Percentiles rank a stretch among this genome's conserved stretches.
Evolutionary conservation across 257 asterid species (phyloP).

Genomic region (Solanum virginianum): DNA sequence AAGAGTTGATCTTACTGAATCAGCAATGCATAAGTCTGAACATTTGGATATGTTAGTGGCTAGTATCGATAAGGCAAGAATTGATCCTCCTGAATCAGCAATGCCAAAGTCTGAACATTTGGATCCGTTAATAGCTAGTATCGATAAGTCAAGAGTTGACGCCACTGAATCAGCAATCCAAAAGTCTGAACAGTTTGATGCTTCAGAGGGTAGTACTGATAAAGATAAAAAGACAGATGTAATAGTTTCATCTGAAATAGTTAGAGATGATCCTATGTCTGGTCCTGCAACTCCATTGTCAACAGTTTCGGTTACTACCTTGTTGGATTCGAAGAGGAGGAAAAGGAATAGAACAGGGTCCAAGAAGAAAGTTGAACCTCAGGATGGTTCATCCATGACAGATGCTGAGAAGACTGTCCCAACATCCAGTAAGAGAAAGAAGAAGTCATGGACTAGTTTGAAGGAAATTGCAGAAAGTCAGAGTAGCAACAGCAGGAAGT

Average conservation of each 20-base stretch:
- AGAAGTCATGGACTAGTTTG: constrained; percentile 58
- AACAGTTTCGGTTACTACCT: constrained; percentile 5
- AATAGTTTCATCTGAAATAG: constrained; percentile 13
- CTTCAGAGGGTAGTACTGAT: not conserved
- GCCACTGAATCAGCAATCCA: not conserved
- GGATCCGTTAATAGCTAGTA: not conserved
- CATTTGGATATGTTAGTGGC: not conserved
- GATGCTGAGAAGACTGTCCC: constrained; percentile 10
- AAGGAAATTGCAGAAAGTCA: constrained; percentile 47
- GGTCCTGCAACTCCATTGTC: constrained; percentile 32
- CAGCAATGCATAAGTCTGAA: not conserved
- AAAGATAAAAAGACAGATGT: not conserved
- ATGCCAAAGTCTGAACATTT: not conserved
- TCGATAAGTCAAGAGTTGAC: not conserved
- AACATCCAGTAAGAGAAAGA: constrained; percentile 44
- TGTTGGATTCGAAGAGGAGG: constrained; percentile 50
- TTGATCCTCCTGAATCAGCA: not conserved
- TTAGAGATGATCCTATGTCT: constrained; percentile 11
- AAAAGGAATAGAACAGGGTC: constrained; percentile 37
- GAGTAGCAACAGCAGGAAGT: constrained; percentile 18
- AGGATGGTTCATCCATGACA: constrained; percentile 2
- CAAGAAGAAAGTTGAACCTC: constrained; percentile 27
- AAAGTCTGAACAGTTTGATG: not conserved
- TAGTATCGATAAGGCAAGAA: not conserved
- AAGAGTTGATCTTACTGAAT: not conserved